Base-by-base conservation (phyloP, 164 flowering plant genomes). In the Aristolochia fimbriata region DNA sequence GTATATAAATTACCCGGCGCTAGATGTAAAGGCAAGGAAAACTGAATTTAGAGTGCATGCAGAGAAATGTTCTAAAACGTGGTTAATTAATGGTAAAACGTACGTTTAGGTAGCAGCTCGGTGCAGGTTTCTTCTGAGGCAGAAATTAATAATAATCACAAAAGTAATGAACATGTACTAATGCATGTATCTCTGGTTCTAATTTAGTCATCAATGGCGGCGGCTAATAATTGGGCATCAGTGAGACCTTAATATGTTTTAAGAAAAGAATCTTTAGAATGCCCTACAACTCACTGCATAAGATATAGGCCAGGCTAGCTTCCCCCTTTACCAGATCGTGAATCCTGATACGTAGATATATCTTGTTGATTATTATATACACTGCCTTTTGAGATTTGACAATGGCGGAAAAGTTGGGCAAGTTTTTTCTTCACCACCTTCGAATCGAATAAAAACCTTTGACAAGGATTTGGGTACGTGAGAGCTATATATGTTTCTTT, bases 391-490 rank as follows among this genome's bases (percentile, higher is more conserved):
- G 52, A 58, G 51, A 22, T 12, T 45, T 27, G 50, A 59, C 33
- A 23, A 47, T 17, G 47, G 61, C 22, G 52, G 16, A 59, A 59
- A 59, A 47, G 62, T 31, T 7, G 25, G 62, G 62, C 62, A 59
- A 59, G 5, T 59, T 46, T 59, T 59, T 24, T 31, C 49, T 15
- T 55, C 43, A 3, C 45, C n/a, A 25, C 21, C 62, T 23, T 59
- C 3, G 62, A 59, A 59, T 59, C 62, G 62, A 59, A 59, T 59
- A 59, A 59, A n/a, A 59, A 47, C 52, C 52, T 8, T n/a, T 25
- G 47, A 15, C 52, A 25, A 25, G 52, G 62, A 59, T 9, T 47
- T 47, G 62, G 52, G 47, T 33, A 59, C 62, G 25, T 59, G 62
- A 30, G 25, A 47, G 3, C 5, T 27, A 16, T 17, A 6, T 37